Percentiles rank a stretch among this genome's conserved stretches.
phyloP scores from a whole-genome alignment of 495 filamentous ascomycete species.

The Penicillium crystallinum region DNA sequence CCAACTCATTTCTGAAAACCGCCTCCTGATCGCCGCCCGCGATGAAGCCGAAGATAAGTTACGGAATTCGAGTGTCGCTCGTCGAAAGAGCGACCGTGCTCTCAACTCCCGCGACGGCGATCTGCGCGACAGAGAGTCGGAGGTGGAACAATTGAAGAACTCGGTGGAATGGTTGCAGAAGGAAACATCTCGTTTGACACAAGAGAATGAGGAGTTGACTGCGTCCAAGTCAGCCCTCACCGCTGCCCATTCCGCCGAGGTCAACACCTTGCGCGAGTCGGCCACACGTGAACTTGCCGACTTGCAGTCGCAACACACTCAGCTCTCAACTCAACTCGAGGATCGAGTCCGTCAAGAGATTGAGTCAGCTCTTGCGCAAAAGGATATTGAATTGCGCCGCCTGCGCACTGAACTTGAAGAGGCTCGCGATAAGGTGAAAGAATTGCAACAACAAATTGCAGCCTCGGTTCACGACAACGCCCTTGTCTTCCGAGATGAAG shows the following conservation, averaged over 20 bases:
- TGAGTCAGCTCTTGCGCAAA: conserved; percentile 56
- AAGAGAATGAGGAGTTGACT: conserved; percentile 67
- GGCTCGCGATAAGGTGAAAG: conserved; percentile 70
- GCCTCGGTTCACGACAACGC: conserved; percentile 65
- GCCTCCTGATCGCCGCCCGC: conserved; percentile 65
- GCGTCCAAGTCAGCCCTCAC: conserved; percentile 63
- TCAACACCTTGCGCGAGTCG: conserved; percentile 49
- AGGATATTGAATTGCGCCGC: conserved; percentile 71
- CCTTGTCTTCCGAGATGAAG: conserved; percentile 76
- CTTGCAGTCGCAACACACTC: conserved; percentile 52
- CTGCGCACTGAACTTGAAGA: conserved; percentile 72
- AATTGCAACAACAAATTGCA: conserved; percentile 79
- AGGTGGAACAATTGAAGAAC: conserved; percentile 73
- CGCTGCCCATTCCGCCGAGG: conserved; percentile 60
- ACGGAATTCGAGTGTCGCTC: conserved; percentile 51
- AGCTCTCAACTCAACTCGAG: conserved; percentile 60
- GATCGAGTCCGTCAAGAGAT: conserved; percentile 57
- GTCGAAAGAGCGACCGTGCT: conserved; percentile 50
- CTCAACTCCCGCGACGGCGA: conserved; percentile 52
- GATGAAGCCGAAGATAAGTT: conserved; percentile 58
- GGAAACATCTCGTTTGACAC: conserved; percentile 67
- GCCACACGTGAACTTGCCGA: conserved; percentile 58
- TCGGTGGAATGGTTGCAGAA: conserved; percentile 73
- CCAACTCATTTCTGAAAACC: conserved; percentile 76
- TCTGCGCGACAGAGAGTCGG: conserved; percentile 59